A percentile compares a stretch with the other conserved stretches of the same genome.
These are phyloP conservation scores for Podila verticillata DNA, from an alignment of 192 early-diverging fungal genomes.

Conservation along the genomic window DNA sequence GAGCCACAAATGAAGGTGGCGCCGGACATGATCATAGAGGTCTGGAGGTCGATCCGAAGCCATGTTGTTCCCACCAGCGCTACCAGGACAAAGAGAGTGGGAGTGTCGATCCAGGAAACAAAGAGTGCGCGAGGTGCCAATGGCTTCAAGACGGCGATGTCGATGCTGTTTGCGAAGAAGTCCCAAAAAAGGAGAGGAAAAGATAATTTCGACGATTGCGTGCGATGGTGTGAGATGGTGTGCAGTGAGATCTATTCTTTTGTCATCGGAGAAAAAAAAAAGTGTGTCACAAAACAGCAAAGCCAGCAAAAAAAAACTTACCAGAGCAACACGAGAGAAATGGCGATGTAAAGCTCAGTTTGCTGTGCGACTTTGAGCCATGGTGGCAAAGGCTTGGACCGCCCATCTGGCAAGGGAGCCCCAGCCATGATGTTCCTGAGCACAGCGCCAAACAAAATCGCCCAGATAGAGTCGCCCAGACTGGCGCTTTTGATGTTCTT, in stretches of 20 bases:
- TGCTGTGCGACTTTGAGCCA: constrained; percentile 65
- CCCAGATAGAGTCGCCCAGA: constrained; percentile 65
- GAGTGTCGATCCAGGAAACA: constrained; percentile 64
- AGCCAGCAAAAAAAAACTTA: constrained; percentile 12
- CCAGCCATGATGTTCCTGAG: constrained; percentile 52
- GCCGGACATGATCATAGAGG: constrained; percentile 60
- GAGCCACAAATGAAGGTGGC: constrained; percentile 67
- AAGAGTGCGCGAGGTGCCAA: constrained; percentile 62
- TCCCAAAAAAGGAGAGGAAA: not conserved
- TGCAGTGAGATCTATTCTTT: not conserved
- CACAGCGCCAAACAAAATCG: constrained; percentile 60
- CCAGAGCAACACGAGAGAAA: constrained; percentile 61
- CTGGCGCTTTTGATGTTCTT: constrained; percentile 53
- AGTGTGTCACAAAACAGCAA: not conserved
- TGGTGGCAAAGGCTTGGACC: constrained; percentile 49
- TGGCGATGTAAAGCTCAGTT: constrained; percentile 65
- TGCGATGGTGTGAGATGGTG: not conserved
- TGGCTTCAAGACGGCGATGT: constrained; percentile 54
- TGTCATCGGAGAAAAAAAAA: not conserved
- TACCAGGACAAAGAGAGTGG: constrained; percentile 59
- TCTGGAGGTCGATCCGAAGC: constrained; percentile 62
- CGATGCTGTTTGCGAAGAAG: constrained; percentile 38
- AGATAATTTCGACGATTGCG: not conserved
- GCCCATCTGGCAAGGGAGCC: constrained; percentile 29
- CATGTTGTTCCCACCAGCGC: constrained; percentile 54